phyloP scores from a whole-genome alignment of 352 stramenopile species.

The Phytophthora idaei region DNA sequence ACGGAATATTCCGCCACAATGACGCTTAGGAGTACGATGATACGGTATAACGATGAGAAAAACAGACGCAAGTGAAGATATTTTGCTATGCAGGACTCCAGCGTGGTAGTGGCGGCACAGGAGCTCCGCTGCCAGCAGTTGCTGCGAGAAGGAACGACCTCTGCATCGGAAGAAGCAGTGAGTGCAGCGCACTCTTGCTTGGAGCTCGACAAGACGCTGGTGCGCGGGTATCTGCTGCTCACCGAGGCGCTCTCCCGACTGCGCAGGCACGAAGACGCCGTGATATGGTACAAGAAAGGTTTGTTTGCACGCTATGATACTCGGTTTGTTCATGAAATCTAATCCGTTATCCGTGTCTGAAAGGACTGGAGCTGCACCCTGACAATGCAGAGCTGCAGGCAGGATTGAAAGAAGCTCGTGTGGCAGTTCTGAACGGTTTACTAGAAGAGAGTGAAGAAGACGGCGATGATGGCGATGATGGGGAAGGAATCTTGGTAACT shows the following conservation, averaged over 20 bases:
- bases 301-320: neutral
- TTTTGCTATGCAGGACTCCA: neutral
- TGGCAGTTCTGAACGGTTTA: constrained; percentile 60
- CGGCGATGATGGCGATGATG: constrained; percentile 28
- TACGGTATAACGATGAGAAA: too few relatives aligned
- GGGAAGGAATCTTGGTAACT: neutral
- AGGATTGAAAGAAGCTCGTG: constrained; percentile 53
- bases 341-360: neutral
- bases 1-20: too few relatives aligned
- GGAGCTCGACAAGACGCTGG: constrained; percentile 20
- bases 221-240: constrained; percentile 44
- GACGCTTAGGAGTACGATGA: too few relatives aligned
- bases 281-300: constrained; percentile 61
- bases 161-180: constrained; percentile 34
- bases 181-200: constrained; percentile 38
- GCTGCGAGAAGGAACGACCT: constrained; percentile 26
- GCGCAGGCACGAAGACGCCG: constrained; percentile 41
- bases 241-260: constrained; percentile 41
- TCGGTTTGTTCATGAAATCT: neutral
- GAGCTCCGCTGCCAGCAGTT: constrained; percentile 36
- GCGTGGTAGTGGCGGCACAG: neutral
- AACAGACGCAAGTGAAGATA: too few relatives aligned
- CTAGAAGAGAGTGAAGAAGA: constrained; percentile 44
- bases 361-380: constrained; percentile 56
- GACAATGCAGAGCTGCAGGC: constrained; percentile 43